Evolutionary conservation across 179 eudicot genomes (phyloP), one percentile per base, ranked within the genome.

Genomic region (Gypsophila paniculata): DNA sequence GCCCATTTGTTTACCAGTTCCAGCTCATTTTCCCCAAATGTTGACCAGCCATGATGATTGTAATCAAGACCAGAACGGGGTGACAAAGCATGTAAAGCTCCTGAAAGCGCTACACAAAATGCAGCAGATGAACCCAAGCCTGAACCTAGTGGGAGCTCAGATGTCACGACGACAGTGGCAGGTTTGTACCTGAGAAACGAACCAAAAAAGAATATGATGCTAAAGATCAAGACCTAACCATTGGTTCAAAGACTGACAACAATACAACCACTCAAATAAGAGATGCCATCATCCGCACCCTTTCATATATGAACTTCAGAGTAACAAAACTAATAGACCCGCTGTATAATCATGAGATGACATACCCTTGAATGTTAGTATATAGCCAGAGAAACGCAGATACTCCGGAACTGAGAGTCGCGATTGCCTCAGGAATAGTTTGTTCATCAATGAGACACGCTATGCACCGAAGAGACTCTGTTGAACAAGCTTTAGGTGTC

Each of bases 81-180:
- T 82, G 96, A 84, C 71, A 83, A 78, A 15, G 95, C 88, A 79
- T 88, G 83, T 46, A 94, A 79, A 32, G 94, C 94, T 69, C 92
- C 97, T 46, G 90, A 86, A 55, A 93, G 80, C n/a, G 97, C 83
- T 44, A 91, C 98, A 78, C 94, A 93, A 39, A 88, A 84, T 74
- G 99, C 90, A 74, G 97, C 96, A 70, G 99, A 94, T 52, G 98
- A 93, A 64, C 97, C 99, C 87, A 94, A 81, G 59, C 99, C 99
- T 52, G 97, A 80, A 49, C 99, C 92, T 26, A 88, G 75, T 54
- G 99, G 97, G 73, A 91, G 96, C 79, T 90, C 90, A 75, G 99
- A 91, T 71, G 85, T 80, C 69, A 94, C 81, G 46, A 82, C 80
- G 46, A 85, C 95, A 21, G 81, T 86, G 46, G 90, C 97, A 65